These are phyloP conservation scores for Colletotrichum endophyticum DNA, from an alignment of 2,329 filamentous ascomycete species.

Conservation along the genomic window DNA sequence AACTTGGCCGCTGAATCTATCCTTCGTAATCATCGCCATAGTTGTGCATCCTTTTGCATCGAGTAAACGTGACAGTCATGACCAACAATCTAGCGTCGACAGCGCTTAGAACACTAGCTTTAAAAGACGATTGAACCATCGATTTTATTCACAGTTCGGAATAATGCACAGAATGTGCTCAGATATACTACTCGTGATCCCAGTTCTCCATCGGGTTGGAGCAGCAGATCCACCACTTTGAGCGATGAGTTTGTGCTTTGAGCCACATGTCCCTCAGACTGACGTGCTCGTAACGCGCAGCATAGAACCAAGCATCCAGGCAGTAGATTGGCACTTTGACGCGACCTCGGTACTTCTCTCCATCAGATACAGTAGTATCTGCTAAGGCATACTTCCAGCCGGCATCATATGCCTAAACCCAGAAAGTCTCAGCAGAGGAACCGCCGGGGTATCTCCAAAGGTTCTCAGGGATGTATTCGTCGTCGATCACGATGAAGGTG, in stretches of 20 bases:
- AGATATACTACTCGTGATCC: constrained; percentile 5
- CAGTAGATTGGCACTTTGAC: neutral
- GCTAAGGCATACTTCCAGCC: neutral
- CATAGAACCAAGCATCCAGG: constrained; percentile 22
- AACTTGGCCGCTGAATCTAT: too few relatives aligned
- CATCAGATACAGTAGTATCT: neutral
- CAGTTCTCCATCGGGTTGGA: constrained; percentile 17
- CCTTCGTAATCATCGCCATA: too few relatives aligned
- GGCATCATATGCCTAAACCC: neutral
- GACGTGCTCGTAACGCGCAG: constrained; percentile 21
- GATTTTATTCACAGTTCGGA: fast-evolving
- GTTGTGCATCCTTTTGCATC: too few relatives aligned
- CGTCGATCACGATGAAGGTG: neutral
- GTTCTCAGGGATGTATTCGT: neutral
- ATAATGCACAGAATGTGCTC: neutral
- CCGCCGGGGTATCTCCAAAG: neutral
- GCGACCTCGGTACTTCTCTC: neutral
- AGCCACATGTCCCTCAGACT: constrained; percentile 24
- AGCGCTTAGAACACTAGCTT: too few relatives aligned
- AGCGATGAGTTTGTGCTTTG: constrained; percentile 16
- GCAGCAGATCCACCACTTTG: constrained; percentile 22
- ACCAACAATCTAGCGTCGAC: too few relatives aligned
- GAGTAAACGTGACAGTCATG: too few relatives aligned
- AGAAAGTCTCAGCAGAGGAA: neutral
- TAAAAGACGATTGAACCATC: too few relatives aligned